Base-by-base conservation (phyloP, 2,329 filamentous ascomycete species). In the Aspergillus japonicus region DNA sequence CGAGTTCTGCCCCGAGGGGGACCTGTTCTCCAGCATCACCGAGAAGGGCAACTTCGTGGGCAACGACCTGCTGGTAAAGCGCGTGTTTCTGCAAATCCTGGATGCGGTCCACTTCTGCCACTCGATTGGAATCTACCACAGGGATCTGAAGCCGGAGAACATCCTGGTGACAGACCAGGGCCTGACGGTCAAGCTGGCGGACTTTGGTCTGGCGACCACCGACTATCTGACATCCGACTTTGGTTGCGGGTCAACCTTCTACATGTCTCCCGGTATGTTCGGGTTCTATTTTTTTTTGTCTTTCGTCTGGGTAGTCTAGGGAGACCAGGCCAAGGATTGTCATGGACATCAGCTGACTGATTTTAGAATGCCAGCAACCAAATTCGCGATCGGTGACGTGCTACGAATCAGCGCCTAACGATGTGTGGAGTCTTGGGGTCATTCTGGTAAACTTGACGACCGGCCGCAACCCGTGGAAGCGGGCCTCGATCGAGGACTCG, bases 381-480 rank as follows among this genome's bases (percentile, higher is more conserved):
- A 83, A 83, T 78, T 89, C 81, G 71, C 87, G 85, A 84, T 86
- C 82, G 77, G 83, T 83, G 73, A 82, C 89, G 31, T 94, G 86
- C 77, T 99, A 99, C 78, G 88, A 88, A 67, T 96, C 93, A 66
- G 92, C 91, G 55, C 91, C 94, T 59, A 99, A 98, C 80, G 95
- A 99, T 77, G 88, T 98, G 69, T 99, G 95, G 95, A 94, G 91
- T 71, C 85, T 99, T n/a, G 95, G 95, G 68, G 94, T 99, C 56
- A 96, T 99, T 74, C 84, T 99, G 62, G 92, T 99, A 70, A 99
- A 99, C 81, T 83, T 99, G 67, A 96, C 92, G 54, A 99, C 95
- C 80, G 95, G 95, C 73, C 92, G 95, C 75, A 99, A 99, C 79
- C 95, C 95, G 61, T 99, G 95, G 95, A 98, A 98, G 81, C 90